phyloP scores from a whole-genome alignment of 1,284 basidiomycete genomes.

The Austroboletus niveus region DNA sequence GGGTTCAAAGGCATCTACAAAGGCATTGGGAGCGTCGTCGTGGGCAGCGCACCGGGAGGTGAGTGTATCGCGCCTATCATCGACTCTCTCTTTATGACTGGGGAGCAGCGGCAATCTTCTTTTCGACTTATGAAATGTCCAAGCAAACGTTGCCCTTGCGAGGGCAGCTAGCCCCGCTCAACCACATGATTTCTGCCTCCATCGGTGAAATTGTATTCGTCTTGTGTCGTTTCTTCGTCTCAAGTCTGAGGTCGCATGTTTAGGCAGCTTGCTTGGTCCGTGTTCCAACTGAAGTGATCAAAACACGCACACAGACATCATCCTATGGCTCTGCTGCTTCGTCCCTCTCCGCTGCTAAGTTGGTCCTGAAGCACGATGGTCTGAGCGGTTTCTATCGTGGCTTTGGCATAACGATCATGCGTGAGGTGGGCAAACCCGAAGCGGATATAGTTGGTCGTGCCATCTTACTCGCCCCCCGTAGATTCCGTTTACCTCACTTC shows the following conservation, averaged over 20 bases:
- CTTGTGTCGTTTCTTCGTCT: slow-evolving; percentile 12
- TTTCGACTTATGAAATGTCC: slow-evolving; percentile 90
- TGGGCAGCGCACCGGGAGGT: slow-evolving; percentile 97
- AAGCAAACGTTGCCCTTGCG: slow-evolving; percentile 71
- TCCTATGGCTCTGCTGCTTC: slow-evolving; percentile 58
- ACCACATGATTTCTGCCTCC: slow-evolving; percentile 81
- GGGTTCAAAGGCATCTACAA: slow-evolving; percentile 93
- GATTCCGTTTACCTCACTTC: slow-evolving; percentile 97
- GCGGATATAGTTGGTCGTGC: neutral
- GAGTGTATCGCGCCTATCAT: slow-evolving; percentile 25
- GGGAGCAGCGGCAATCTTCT: slow-evolving; percentile 86
- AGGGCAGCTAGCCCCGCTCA: slow-evolving; percentile 61
- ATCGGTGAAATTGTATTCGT: slow-evolving; percentile 76
- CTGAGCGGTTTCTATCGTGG: slow-evolving; percentile 75
- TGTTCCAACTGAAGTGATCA: slow-evolving; percentile 94
- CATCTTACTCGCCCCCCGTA: slow-evolving; percentile 32
- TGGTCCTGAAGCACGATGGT: slow-evolving; percentile 58
- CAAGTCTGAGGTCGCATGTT: slow-evolving; percentile 12
- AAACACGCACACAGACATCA: slow-evolving; percentile 79
- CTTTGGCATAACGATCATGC: slow-evolving; percentile 74
- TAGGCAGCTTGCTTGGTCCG: slow-evolving; percentile 90
- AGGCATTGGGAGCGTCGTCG: slow-evolving; percentile 91
- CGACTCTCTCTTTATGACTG: neutral
- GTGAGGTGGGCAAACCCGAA: slow-evolving; percentile 55
- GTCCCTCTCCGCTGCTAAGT: slow-evolving; percentile 47